Conservation (phyloP, 768 basidiomycete genomes). For the Leccinellum luteum region DNA sequence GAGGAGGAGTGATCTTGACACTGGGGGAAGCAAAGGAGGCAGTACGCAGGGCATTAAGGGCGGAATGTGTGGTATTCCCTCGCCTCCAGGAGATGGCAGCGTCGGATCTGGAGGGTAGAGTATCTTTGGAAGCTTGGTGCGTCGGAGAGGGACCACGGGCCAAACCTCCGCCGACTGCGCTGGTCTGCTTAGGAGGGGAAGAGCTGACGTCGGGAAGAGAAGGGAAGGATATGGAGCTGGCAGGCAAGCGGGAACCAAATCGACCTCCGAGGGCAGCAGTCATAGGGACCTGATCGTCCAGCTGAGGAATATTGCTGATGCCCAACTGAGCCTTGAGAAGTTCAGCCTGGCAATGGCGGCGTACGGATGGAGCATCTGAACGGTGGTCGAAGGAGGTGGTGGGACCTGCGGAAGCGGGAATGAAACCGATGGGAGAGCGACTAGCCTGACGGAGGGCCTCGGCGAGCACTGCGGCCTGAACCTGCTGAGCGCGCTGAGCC, state of each 20-base stretch:
- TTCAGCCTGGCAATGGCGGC: slow-evolving; percentile 69
- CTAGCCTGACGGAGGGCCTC: slow-evolving; percentile 52
- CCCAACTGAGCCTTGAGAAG: slow-evolving; percentile 61
- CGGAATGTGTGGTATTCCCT: slow-evolving; percentile 64
- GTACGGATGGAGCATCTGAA: slow-evolving; percentile 55
- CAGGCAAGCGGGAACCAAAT: slow-evolving; percentile 58
- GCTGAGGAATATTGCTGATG: slow-evolving; percentile 26
- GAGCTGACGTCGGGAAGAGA: slow-evolving; percentile 39
- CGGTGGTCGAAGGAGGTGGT: slow-evolving; percentile 63
- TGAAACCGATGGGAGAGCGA: slow-evolving; percentile 24
- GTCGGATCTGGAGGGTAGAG: slow-evolving; percentile 75
- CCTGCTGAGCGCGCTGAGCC: slow-evolving; percentile 57
- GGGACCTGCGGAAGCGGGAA: slow-evolving; percentile 76
- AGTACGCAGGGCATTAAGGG: slow-evolving; percentile 62
- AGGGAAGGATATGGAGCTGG: slow-evolving; percentile 39
- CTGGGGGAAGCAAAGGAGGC: slow-evolving; percentile 53
- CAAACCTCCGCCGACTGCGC: slow-evolving; percentile 70
- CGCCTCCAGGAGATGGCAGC: slow-evolving; percentile 80
- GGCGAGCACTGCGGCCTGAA: slow-evolving; percentile 69
- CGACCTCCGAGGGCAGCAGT: slow-evolving; percentile 75
- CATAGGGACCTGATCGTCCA: slow-evolving; percentile 72
- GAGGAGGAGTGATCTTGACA: slow-evolving; percentile 73
- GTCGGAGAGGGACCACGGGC: slow-evolving; percentile 56
- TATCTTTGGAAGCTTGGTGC: slow-evolving; percentile 33
- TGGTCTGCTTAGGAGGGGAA: slow-evolving; percentile 55